These are phyloP conservation scores for Acer yangbiense DNA, from an alignment of 345 rosid species.

Conservation along the genomic window DNA sequence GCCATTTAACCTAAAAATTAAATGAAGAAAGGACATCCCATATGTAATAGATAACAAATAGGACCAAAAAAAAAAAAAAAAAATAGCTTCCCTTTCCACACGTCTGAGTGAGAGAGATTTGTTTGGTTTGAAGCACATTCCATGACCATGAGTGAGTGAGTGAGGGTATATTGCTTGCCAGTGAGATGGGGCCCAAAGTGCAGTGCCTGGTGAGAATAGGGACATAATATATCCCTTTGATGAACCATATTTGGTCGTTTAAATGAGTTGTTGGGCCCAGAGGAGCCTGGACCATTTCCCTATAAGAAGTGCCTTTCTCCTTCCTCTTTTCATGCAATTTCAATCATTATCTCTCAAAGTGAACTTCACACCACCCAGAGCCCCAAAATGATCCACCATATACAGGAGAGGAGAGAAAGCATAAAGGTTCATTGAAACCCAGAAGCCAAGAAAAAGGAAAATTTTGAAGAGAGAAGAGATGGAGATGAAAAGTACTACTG, in stretches of 20 bases:
- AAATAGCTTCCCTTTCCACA: not conserved
- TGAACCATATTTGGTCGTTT: conserved; percentile 18
- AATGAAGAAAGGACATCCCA: not conserved
- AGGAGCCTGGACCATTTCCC: conserved; percentile 21
- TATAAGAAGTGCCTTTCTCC: conserved; percentile 25
- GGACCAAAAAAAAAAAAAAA: not conserved
- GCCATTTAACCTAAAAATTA: not conserved
- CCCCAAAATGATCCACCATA: conserved; percentile 22
- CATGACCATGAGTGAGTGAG: not conserved
- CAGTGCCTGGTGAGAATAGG: conserved; percentile 16
- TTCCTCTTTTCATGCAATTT: conserved; percentile 21
- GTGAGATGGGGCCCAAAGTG: conserved; percentile 27
- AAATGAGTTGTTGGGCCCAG: conserved; percentile 10
- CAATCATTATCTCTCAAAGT: conserved; percentile 13
- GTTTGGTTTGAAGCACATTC: conserved; percentile 19
- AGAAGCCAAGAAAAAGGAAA: conserved; percentile 8
- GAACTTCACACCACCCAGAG: conserved; percentile 9
- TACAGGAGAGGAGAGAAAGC: conserved; percentile 9
- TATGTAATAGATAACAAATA: not conserved
- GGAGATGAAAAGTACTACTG: conserved; percentile 29
- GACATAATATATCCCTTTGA: conserved; percentile 10
- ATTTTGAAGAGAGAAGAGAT: conserved; percentile 18
- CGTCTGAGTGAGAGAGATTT: conserved; percentile 1
- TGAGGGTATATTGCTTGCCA: conserved; percentile 20
- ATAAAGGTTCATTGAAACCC: conserved; percentile 7